Base-by-base conservation (phyloP, 164 flowering plant genomes). In the Chloranthus sessilifolius region DNA sequence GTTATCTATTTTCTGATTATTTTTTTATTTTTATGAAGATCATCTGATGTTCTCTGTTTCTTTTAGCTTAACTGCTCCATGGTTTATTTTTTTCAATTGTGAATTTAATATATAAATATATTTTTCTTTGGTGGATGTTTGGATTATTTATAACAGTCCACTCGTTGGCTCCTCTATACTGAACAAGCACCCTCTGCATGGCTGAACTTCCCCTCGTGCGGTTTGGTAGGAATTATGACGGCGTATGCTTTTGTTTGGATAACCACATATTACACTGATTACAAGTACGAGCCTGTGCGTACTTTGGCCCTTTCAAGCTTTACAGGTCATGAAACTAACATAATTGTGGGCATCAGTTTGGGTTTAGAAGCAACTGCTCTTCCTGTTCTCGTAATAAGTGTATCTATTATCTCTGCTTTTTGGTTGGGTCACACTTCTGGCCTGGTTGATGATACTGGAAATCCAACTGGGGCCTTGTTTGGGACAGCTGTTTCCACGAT, bases 401-500 rank as follows among this genome's bases (percentile, higher is more conserved):
- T 78, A 50, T 46, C 97, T 27, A 81, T 94, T 45, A 55, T 94
- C 43, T 94, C 90, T 25, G 79, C 99, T 16, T 94, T 72, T 66
- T 94, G 99, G 99, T 63, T 92, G 65, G 99, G 99, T 48, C 95
- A 70, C 1, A 86, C 95, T 31, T 92, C 95, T 1, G 99, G 99
- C 42, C 73, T 92, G 53, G 79, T 84, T 48, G 99, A 92, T 75
- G 99, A 84, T 58, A 33, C 67, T 50, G 99, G 99, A 63, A 74
- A 58, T 51, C 88, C 99, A 55, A 84, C 80, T 54, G 97, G 99
- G 36, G 99, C 97, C 34, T 64, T 92, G 65, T 92, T 92, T 75
- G 99, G 97, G 29, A 92, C 99, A 11, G 99, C 99, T 45, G 97
- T 92, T 40, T 97, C 99, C 36, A 92, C 99, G 9, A 92, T 92